Conservation (phyloP, 2,329 filamentous ascomycete species). For the Xylariaceae sp. region DNA sequence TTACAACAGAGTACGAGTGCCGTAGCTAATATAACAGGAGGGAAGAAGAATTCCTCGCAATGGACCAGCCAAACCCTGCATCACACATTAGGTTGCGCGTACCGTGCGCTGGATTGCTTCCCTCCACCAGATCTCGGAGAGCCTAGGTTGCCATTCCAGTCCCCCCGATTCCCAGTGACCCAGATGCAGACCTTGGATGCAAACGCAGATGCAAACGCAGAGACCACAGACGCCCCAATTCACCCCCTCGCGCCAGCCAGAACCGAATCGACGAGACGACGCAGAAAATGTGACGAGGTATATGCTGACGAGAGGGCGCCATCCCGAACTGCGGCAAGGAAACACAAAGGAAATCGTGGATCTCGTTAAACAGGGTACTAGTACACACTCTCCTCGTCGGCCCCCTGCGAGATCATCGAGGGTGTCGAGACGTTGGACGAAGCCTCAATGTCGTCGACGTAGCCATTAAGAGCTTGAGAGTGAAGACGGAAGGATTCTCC, state of each 20-base stretch:
- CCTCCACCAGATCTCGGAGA: conserved; percentile 22
- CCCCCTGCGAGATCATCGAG: conserved; percentile 65
- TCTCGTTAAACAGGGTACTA: conserved; percentile 45
- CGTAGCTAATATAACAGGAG: conserved; percentile 40
- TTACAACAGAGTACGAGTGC: conserved; percentile 34
- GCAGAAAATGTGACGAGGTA: conserved; percentile 31
- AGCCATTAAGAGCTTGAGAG: conserved; percentile 87
- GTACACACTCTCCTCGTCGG: conserved; percentile 65
- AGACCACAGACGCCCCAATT: conserved; percentile 22
- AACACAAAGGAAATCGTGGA: conserved; percentile 39
- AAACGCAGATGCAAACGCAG: conserved; percentile 22
- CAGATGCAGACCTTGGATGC: conserved; percentile 28
- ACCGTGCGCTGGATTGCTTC: conserved; percentile 17
- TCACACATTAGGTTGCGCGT: conserved; percentile 30
- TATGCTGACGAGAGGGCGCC: conserved; percentile 36
- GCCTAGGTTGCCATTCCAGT: conserved; percentile 23
- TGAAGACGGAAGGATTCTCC: conserved; percentile 97
- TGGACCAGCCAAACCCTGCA: conserved; percentile 32
- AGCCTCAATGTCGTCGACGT: conserved; percentile 74
- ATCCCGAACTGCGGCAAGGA: conserved; percentile 20
- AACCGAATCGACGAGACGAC: conserved; percentile 21
- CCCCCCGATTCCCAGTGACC: conserved; percentile 26
- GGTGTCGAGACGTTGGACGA: conserved; percentile 63
- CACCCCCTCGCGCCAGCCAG: conserved; percentile 23
- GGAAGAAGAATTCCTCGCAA: conserved; percentile 32